Evolutionary conservation across 148 eudicot species (phyloP).

Genomic region (Rhododendron williamsianum): DNA sequence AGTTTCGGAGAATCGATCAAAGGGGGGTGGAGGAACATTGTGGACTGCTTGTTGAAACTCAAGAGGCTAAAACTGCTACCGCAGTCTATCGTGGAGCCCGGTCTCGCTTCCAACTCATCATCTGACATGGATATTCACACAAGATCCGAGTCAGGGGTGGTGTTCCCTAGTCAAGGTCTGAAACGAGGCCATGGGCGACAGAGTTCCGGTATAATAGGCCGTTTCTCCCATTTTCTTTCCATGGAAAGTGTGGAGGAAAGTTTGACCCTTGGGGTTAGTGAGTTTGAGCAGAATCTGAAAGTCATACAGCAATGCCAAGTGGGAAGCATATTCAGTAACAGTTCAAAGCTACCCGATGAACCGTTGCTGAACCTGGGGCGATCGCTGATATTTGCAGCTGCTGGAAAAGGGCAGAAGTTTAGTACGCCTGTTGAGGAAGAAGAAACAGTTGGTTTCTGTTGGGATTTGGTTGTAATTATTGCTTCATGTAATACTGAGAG

Average conservation of each 20-base stretch:
- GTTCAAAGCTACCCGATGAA: slow-evolving; percentile 57
- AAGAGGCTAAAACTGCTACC: slow-evolving; percentile 81
- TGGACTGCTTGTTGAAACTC: slow-evolving; percentile 84
- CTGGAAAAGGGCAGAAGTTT: slow-evolving; percentile 94
- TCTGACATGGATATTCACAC: slow-evolving; percentile 22
- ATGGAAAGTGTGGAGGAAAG: slow-evolving; percentile 76
- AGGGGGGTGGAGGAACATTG: slow-evolving; percentile 89
- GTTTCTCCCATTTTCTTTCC: slow-evolving; percentile 55
- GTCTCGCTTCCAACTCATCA: slow-evolving; percentile 15
- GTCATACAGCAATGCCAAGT: slow-evolving; percentile 77
- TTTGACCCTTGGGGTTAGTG: slow-evolving; percentile 70
- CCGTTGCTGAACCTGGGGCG: slow-evolving; percentile 76
- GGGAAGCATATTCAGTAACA: slow-evolving; percentile 60
- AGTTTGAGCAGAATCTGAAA: slow-evolving; percentile 81
- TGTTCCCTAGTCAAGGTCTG: slow-evolving; percentile 16
- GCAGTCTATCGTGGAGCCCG: slow-evolving; percentile 53
- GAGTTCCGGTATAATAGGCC: slow-evolving; percentile 34
- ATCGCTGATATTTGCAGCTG: slow-evolving; percentile 75
- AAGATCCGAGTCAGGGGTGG: slow-evolving; percentile 30
- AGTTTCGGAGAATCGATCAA: slow-evolving; percentile 64
- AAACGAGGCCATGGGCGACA: slow-evolving; percentile 25
- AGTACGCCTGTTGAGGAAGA: slow-evolving; percentile 88
- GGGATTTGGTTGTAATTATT: slow-evolving; percentile 61
- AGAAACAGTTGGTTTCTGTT: slow-evolving; percentile 81
- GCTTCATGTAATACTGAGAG: slow-evolving; percentile 47